Conservation (phyloP, 169 alveolate species). For the Plasmodium adleri region DNA sequence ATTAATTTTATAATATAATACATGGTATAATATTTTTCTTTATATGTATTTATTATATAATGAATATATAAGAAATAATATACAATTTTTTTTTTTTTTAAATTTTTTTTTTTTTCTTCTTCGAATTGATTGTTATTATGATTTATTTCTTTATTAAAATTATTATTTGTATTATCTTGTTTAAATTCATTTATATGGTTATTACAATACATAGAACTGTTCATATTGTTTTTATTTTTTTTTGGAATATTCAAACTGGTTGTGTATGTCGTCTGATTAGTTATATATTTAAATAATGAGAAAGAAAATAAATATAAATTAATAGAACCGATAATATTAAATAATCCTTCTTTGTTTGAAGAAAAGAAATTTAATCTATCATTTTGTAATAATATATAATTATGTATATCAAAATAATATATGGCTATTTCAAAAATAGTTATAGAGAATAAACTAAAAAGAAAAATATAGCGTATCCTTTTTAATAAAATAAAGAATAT, state of each 20-base stretch:
- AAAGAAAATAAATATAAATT: conserved; percentile 34
- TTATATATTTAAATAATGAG: conserved; percentile 13
- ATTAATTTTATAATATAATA: conserved; percentile 18
- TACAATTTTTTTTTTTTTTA: not conserved
- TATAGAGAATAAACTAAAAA: conserved; percentile 30
- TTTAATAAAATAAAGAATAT: conserved; percentile 6
- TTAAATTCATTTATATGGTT: too few species aligned
- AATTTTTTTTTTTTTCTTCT: not conserved
- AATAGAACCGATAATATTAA: conserved; percentile 50
- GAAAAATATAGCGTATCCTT: not conserved
- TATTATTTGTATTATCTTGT: not conserved
- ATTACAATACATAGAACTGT: not conserved
- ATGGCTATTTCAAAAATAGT: conserved; percentile 18
- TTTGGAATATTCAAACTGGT: not conserved
- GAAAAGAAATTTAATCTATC: conserved; percentile 33
- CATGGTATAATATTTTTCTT: not conserved
- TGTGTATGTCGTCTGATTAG: not conserved
- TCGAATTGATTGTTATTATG: too few species aligned
- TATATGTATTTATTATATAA: not conserved
- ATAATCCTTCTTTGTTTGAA: conserved; percentile 49
- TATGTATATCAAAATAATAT: conserved; percentile 9
- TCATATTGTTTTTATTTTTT: not conserved
- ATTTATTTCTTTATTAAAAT: too few species aligned
- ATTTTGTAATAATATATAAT: conserved; percentile 9
- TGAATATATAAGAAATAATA: not conserved